Conservation (phyloP, 139 green algal species). For the Dunaliella sp. region DNA sequence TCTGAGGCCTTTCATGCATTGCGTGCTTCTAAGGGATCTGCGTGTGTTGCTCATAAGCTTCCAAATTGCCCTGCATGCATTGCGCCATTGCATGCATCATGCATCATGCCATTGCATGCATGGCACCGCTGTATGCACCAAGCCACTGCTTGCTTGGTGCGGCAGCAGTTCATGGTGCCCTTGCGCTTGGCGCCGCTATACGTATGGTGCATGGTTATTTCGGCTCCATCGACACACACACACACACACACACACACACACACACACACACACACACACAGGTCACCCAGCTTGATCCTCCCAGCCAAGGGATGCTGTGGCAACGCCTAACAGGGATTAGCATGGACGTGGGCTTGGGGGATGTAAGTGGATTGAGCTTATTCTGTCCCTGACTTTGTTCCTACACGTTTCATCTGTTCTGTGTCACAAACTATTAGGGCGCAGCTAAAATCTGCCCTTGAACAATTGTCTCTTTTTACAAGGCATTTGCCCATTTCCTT, state of each 20-base stretch:
- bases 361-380: slow-evolving; percentile 8
- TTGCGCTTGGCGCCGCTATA: too few relatives aligned
- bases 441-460: too few relatives aligned
- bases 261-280: slow-evolving; percentile 7
- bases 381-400: too few relatives aligned
- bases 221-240: too few relatives aligned
- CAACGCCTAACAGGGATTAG: slow-evolving; percentile 50
- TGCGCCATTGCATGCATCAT: neutral
- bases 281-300: slow-evolving; percentile 39
- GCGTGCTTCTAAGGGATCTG: neutral
- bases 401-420: too few relatives aligned
- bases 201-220: too few relatives aligned
- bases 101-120: neutral
- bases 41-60: neutral
- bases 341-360: slow-evolving; percentile 39
- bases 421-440: too few relatives aligned
- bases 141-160: neutral
- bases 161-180: neutral
- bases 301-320: slow-evolving; percentile 38
- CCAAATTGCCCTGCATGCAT: neutral
- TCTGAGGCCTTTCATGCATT: neutral
- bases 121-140: neutral
- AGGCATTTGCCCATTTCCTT: too few relatives aligned
- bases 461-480: too few relatives aligned
- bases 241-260: too few relatives aligned